Evolutionary conservation across 352 stramenopile genomes (phyloP), one percentile per base, ranked within the genome.

Genomic region (Plasmopara viticola): DNA sequence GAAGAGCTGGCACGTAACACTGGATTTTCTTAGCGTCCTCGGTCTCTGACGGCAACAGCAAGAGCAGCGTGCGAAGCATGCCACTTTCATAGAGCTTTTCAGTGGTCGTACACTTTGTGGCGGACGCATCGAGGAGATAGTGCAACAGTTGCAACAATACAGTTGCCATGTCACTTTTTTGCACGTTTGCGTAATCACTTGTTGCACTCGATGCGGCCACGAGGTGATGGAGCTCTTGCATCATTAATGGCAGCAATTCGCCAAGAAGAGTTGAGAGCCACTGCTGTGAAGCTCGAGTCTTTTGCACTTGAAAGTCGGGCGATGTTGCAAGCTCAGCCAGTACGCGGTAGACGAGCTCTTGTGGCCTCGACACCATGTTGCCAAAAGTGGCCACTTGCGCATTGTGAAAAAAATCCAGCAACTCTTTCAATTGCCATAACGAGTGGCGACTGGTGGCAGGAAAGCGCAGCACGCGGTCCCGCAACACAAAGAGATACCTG

Each of bases 401-500:
- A 15, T 33, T 58, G 30, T 66, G 54, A 9, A 72, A 39, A 18
- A 59, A 64, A 42, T 68, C 50, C 0, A 79, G 48, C 3, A 83
- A 53, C 13, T 67, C 50, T 43, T 66, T 69, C 28, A 86, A 53
- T 12, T 44, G 52, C 46, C 52, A 60, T 42, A 82, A 62, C 18
- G 61, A 56, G 20, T 52, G 51, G 14, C 59, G 62, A 60, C 62
- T 73, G 31, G 53, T 34, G 9, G 51, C 49, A 28, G 63, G 61
- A 20, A 70, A 74, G 5, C 62, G 72, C 35, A 86, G 53, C 13
- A 82, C 34, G 13, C 70, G 75, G 47, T 84, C 75, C 28, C 75
- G 70, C 12, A 82, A 44, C 9, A 84, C 53, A 49, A 74, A 86
- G 25, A 86, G 25, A 41, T 86, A 86, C 17, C 68, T 67, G 42